phyloP scores from a whole-genome alignment of 2,329 filamentous ascomycete genomes.

The Cephalotrichum gorgonifer region DNA sequence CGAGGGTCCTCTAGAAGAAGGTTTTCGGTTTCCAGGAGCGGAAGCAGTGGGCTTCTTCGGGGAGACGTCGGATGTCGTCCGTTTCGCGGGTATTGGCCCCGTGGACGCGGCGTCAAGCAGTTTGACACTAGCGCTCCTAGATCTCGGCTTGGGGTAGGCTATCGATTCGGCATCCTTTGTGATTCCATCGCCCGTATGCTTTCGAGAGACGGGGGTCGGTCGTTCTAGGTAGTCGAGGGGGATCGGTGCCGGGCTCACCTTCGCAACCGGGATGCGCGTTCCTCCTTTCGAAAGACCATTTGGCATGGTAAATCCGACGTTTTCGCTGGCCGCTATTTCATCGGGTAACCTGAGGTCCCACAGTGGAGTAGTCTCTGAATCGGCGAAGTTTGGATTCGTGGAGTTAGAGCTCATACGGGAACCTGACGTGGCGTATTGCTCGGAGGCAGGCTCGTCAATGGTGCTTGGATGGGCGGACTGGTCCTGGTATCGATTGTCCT shows the following conservation, averaged over 20 bases:
- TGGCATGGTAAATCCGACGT: constrained; percentile 38
- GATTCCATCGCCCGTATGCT: constrained; percentile 23
- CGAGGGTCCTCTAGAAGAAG: constrained; percentile 9
- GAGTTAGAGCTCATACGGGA: constrained; percentile 16
- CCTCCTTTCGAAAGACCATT: constrained; percentile 46
- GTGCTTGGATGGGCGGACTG: not conserved
- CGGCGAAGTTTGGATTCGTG: constrained; percentile 23
- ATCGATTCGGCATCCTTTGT: constrained; percentile 48
- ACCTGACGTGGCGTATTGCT: constrained; percentile 7
- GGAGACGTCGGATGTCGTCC: constrained; percentile 37
- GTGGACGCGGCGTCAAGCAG: constrained; percentile 27
- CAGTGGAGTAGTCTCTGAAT: constrained; percentile 30
- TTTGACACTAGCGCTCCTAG: constrained; percentile 59
- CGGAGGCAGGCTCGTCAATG: not conserved
- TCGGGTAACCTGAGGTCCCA: constrained; percentile 72
- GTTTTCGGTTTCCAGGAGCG: constrained; percentile 8
- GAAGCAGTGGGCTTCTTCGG: constrained; percentile 38
- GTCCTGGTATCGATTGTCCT: constrained; percentile 8
- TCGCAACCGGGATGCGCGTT: constrained; percentile 82
- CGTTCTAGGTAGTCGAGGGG: constrained; percentile 63
- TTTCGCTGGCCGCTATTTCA: constrained; percentile 58
- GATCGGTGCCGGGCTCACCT: constrained; percentile 67
- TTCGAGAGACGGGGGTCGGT: constrained; percentile 54
- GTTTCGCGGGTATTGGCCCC: constrained; percentile 19
- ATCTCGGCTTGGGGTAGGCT: constrained; percentile 50